Evolutionary conservation across 768 basidiomycete genomes (phyloP).

Genomic region (Mycena crocata): DNA sequence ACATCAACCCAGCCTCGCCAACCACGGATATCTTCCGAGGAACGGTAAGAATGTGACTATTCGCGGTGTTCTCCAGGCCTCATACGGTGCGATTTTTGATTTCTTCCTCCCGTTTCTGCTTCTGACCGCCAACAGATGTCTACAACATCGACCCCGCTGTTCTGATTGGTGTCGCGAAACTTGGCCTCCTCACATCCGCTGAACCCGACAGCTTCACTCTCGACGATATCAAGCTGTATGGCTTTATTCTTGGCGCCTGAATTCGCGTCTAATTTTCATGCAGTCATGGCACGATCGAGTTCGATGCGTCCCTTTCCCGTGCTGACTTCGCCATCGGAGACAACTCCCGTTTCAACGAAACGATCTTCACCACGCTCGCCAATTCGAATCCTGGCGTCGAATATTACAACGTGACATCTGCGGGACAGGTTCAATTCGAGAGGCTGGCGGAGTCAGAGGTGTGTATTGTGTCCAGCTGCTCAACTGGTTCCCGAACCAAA

Average conservation of each 20-base stretch:
- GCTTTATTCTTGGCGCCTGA: neutral
- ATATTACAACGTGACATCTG: slow-evolving; percentile 33
- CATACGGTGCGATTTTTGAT: neutral
- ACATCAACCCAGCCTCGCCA: slow-evolving; percentile 14
- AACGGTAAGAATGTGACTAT: slow-evolving; percentile 29
- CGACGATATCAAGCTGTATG: slow-evolving; percentile 33
- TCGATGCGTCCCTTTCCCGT: slow-evolving; percentile 33
- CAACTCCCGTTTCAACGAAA: slow-evolving; percentile 32
- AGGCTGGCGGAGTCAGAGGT: slow-evolving; percentile 28
- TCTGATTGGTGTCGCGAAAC: slow-evolving; percentile 25
- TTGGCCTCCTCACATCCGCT: slow-evolving; percentile 33
- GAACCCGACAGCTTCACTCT: slow-evolving; percentile 34
- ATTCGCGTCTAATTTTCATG: neutral
- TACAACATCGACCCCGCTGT: slow-evolving; percentile 32
- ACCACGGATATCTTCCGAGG: slow-evolving; percentile 31
- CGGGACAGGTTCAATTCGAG: slow-evolving; percentile 26
- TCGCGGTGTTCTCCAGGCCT: slow-evolving; percentile 22
- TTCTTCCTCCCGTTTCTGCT: neutral
- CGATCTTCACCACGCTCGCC: slow-evolving; percentile 31
- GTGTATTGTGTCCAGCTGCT: neutral
- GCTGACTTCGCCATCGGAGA: slow-evolving; percentile 32
- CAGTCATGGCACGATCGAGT: slow-evolving; percentile 33
- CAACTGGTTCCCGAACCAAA: neutral
- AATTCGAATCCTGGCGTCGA: slow-evolving; percentile 32
- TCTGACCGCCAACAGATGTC: slow-evolving; percentile 17